Evolutionary conservation across 1,284 basidiomycete genomes (phyloP), one percentile per base, ranked within the genome.

Genomic region (Gymnopus androsaceus): DNA sequence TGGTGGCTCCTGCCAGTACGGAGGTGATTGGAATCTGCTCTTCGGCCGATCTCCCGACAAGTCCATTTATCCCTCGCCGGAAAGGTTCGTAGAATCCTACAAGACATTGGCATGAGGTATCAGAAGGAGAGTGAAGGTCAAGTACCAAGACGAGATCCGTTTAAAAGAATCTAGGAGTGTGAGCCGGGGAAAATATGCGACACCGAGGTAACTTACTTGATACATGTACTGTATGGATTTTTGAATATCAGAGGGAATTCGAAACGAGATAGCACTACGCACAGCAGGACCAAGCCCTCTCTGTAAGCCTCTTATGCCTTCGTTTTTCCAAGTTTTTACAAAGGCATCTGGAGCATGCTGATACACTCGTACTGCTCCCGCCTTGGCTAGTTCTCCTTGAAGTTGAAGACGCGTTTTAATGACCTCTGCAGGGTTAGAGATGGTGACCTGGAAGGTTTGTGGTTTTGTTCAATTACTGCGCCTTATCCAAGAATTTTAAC

Each of bases 41-140:
- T 30, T 78, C 77, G 28, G 85, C 74, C 28, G 80, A 71, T 63
- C 81, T 75, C 12, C 94, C 94, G 49, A 90, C 69, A 30, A 86
- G 62, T 12, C 75, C 73, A 72, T 98, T 98, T 58, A 92, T 72
- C 2, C 72, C 71, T 58, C 77, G 82, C 57, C 96, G 83, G 58
- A 98, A 85, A 2, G 95, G 95, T 69, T 99, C 96, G 70, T 98
- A 99, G 70, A 99, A 96, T 14, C 94, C 92, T 94, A 61, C 28
- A 49, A 36, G 25, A 40, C 14, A 25, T 40, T 41, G 45, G 15
- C 15, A 23, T 6, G 21, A 38, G 27, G 28, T n/a, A 28, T 17
- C 4, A 11, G 15, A 17, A 37, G 6, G 14, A 19, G 51, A n/a
- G 1, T 51, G 27, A 31, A 49, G 36, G 11, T 17, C 25, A 66